Conservation (phyloP, 2,329 filamentous ascomycete genomes). For the Nemania abortiva region DNA sequence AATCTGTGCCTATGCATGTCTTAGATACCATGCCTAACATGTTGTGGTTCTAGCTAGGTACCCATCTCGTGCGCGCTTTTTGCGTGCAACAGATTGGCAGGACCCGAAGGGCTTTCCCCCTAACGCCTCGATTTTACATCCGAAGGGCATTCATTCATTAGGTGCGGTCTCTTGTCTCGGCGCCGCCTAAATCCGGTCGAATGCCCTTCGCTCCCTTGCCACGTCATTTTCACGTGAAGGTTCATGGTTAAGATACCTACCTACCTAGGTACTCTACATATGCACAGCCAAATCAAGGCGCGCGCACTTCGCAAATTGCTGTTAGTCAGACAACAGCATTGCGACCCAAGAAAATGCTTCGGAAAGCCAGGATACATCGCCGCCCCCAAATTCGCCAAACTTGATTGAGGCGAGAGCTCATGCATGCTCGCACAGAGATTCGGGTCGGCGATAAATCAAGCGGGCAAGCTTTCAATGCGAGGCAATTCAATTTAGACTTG, state of each 20-base stretch:
- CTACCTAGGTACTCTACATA: no score
- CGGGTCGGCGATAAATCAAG: neutral
- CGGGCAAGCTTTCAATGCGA: neutral
- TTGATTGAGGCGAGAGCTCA: neutral
- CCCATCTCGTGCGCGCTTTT: neutral
- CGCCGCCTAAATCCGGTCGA: no score
- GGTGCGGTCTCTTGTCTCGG: neutral
- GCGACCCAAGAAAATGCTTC: no score
- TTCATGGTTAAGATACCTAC: no score
- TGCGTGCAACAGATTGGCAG: neutral
- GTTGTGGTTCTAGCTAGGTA: neutral
- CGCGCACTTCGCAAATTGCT: no score
- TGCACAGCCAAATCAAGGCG: no score
- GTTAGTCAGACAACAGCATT: no score
- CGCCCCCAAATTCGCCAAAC: no score
- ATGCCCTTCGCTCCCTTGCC: neutral
- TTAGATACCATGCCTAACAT: neutral
- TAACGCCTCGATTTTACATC: neutral
- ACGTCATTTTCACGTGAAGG: neutral
- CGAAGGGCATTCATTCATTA: slow-evolving; percentile 1
- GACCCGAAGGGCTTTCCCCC: neutral
- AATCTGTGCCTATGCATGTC: neutral
- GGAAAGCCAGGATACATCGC: no score
- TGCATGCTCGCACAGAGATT: neutral
- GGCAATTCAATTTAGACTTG: neutral